A percentile compares a stretch with the other conserved stretches of the same genome.
Conservation (phyloP, 495 filamentous ascomycete species). For the Lasiosphaeria miniovina region DNA sequence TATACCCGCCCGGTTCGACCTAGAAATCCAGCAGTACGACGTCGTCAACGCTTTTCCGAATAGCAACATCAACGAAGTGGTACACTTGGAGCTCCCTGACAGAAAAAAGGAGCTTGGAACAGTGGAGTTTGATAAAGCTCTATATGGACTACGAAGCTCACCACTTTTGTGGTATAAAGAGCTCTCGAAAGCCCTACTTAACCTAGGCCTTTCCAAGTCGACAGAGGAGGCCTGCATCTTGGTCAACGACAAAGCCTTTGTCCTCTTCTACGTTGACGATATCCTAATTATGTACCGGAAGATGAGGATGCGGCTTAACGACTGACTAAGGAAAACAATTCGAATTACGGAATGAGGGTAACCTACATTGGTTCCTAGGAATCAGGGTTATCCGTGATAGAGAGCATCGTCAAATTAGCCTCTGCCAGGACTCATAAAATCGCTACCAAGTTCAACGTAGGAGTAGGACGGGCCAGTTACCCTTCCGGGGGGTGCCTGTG, state of each 20-base stretch:
- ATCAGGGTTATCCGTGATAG: background rate
- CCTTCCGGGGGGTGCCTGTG: no score
- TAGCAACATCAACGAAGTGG: background rate
- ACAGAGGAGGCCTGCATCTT: background rate
- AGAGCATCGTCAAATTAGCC: background rate
- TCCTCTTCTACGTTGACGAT: constrained; percentile 1
- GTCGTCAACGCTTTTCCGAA: background rate
- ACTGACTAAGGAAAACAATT: background rate
- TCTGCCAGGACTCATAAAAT: background rate
- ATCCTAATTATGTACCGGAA: constrained; percentile 2
- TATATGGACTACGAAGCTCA: background rate
- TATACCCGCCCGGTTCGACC: background rate
- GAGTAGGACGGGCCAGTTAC: background rate
- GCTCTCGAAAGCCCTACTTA: background rate
- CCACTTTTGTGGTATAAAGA: constrained; percentile 2
- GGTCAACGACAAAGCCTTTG: background rate
- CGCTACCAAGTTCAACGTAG: background rate
- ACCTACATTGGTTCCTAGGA: background rate
- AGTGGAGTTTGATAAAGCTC: background rate
- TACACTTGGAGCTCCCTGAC: background rate
- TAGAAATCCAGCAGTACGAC: background rate
- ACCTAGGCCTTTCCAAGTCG: background rate
- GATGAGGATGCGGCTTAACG: background rate
- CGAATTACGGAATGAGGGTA: background rate
- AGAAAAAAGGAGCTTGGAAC: background rate